Evolutionary conservation across 2,329 filamentous ascomycete species (phyloP).

Genomic region (Boeremia exigua): DNA sequence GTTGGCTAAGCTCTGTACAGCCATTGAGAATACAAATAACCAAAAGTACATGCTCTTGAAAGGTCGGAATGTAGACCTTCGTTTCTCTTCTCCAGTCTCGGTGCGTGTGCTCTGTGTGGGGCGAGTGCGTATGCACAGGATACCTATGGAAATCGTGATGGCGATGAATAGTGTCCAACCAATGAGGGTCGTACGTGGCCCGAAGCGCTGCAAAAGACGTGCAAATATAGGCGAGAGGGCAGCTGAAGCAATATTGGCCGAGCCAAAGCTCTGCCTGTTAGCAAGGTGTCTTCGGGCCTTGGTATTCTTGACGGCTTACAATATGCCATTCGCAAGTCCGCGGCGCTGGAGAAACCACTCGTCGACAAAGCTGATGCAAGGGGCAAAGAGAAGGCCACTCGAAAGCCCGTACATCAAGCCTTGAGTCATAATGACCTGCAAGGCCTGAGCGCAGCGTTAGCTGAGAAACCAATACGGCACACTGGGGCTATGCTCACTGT

Average conservation of each 20-base stretch:
- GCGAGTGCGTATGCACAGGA: neutral
- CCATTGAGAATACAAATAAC: neutral
- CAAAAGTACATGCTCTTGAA: neutral
- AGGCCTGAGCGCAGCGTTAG: neutral
- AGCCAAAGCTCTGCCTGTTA: neutral
- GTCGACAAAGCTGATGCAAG: slow-evolving; percentile 2
- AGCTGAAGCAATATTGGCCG: slow-evolving; percentile 3
- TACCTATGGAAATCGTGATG: neutral
- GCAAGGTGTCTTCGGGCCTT: neutral
- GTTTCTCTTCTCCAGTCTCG: neutral
- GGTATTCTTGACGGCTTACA: neutral
- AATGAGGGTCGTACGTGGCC: slow-evolving; percentile 1
- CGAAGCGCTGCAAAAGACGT: neutral
- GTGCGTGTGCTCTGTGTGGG: neutral
- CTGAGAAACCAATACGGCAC: neutral
- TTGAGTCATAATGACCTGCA: slow-evolving; percentile 5
- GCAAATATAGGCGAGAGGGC: neutral
- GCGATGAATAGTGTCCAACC: neutral
- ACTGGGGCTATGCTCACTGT: neutral
- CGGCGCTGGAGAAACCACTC: slow-evolving; percentile 1
- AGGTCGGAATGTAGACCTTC: neutral
- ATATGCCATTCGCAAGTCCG: slow-evolving; percentile 1
- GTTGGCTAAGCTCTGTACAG: neutral
- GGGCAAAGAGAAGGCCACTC: neutral
- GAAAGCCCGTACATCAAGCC: slow-evolving; percentile 1